Conservation (phyloP, 2,329 filamentous ascomycete genomes). For the Pseudogymnoascus sp. region DNA sequence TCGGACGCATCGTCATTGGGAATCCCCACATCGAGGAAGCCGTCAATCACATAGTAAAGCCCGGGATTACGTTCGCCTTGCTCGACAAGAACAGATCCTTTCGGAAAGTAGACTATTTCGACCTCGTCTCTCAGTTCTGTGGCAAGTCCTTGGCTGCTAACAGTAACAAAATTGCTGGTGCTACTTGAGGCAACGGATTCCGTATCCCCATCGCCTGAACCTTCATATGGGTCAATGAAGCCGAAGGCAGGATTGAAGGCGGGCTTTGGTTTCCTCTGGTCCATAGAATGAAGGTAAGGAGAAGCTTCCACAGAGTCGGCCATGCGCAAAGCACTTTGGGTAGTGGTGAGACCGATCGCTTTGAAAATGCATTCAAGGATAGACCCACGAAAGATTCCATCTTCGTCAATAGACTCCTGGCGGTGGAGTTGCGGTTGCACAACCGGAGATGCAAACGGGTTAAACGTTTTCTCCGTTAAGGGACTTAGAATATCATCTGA, state of each 20-base stretch:
- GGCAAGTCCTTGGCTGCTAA: constrained; percentile 56
- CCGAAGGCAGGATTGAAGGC: constrained; percentile 82
- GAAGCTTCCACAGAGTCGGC: constrained; percentile 75
- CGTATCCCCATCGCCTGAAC: constrained; percentile 68
- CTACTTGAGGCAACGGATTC: constrained; percentile 75
- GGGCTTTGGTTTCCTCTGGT: constrained; percentile 70
- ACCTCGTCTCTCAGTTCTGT: constrained; percentile 85
- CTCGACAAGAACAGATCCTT: constrained; percentile 88
- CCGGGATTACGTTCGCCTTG: constrained; percentile 96
- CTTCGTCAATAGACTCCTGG: constrained; percentile 79
- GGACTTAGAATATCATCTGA: constrained; percentile 26
- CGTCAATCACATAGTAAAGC: constrained; percentile 94
- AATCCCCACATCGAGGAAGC: constrained; percentile 91
- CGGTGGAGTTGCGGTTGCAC: constrained; percentile 50
- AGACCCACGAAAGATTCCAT: constrained; percentile 78
- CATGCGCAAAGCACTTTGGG: constrained; percentile 56
- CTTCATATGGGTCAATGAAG: constrained; percentile 78
- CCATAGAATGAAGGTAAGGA: constrained; percentile 74
- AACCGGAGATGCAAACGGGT: constrained; percentile 45
- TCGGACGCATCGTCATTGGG: constrained; percentile 43
- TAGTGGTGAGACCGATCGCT: constrained; percentile 71
- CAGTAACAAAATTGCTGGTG: constrained; percentile 47
- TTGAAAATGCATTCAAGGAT: constrained; percentile 95
- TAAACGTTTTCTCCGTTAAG: constrained; percentile 40
- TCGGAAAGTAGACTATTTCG: constrained; percentile 95